A percentile compares a stretch with the other conserved stretches of the same genome.
These are phyloP conservation scores for Aspergillus cejpii DNA, from an alignment of 2,329 filamentous ascomycete species.

Conservation along the genomic window DNA sequence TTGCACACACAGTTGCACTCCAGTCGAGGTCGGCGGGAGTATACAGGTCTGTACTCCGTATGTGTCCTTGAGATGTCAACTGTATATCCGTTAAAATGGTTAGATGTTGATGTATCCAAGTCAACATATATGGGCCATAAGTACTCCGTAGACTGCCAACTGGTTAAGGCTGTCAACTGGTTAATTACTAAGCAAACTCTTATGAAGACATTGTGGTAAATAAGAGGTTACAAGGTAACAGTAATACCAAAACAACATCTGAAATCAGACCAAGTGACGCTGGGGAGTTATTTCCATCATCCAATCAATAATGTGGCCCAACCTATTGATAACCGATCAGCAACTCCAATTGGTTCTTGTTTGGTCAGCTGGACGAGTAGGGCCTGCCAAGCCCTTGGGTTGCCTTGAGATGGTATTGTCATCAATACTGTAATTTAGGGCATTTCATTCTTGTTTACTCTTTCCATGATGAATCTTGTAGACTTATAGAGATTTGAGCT, in stretches of 20 bases:
- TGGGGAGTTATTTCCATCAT: conserved; percentile 6
- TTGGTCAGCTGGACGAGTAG: conserved; percentile 13
- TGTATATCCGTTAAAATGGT: too few relatives aligned
- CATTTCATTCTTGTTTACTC: not conserved
- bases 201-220: not conserved
- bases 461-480: not conserved
- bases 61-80: not conserved
- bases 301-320: conserved; percentile 7
- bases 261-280: not conserved
- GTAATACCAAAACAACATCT: not conserved
- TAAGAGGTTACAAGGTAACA: not conserved
- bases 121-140: too few relatives aligned
- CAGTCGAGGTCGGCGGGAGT: conserved; percentile 5
- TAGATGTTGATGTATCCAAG: too few relatives aligned
- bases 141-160: not conserved
- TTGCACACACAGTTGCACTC: conserved; percentile 4
- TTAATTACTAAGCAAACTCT: not conserved
- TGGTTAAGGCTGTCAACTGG: not conserved
- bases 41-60: not conserved
- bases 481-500: not conserved
- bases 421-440: not conserved
- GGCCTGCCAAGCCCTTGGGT: conserved; percentile 7
- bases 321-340: conserved; percentile 3
- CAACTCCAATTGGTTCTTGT: conserved; percentile 6
- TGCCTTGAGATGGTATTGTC: not conserved